Evolutionary conservation across 495 filamentous ascomycete species (phyloP).

Genomic region (Hyphodiscus hymeniophilus): DNA sequence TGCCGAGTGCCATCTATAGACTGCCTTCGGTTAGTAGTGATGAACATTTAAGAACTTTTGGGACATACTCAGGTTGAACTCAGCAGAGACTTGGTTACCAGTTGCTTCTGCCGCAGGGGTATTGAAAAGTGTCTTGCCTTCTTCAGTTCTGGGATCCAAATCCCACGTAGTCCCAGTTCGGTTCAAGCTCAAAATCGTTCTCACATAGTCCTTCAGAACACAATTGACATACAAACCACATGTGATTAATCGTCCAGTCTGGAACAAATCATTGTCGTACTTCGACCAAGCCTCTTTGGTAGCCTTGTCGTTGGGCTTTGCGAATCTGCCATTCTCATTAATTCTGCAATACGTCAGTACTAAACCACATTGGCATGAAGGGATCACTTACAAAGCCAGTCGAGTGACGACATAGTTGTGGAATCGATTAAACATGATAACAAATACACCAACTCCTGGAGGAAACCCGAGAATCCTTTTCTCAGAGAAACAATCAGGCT

Average conservation of each 20-base stretch:
- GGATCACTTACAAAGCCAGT: constrained; percentile 29
- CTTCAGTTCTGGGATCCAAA: constrained; percentile 55
- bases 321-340: constrained; percentile 66
- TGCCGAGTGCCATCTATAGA: constrained; percentile 77
- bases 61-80: constrained; percentile 51
- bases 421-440: constrained; percentile 72
- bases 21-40: constrained; percentile 23
- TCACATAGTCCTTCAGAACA: constrained; percentile 72
- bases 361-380: not conserved
- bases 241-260: constrained; percentile 69
- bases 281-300: constrained; percentile 54
- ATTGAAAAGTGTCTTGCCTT: constrained; percentile 43
- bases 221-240: constrained; percentile 83
- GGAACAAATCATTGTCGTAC: constrained; percentile 78
- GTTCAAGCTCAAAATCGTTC: constrained; percentile 79
- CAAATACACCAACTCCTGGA: constrained; percentile 66
- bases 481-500: constrained; percentile 74
- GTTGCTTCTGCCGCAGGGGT: constrained; percentile 53
- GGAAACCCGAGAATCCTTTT: constrained; percentile 74
- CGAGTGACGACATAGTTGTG: constrained; percentile 74
- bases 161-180: constrained; percentile 71
- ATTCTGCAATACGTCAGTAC: constrained; percentile 49
- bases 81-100: constrained; percentile 70
- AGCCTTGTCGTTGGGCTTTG: constrained; percentile 42
- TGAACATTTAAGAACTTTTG: not conserved